phyloP scores from a whole-genome alignment of 208 protist genomes.

The Naegleria fowleri region DNA sequence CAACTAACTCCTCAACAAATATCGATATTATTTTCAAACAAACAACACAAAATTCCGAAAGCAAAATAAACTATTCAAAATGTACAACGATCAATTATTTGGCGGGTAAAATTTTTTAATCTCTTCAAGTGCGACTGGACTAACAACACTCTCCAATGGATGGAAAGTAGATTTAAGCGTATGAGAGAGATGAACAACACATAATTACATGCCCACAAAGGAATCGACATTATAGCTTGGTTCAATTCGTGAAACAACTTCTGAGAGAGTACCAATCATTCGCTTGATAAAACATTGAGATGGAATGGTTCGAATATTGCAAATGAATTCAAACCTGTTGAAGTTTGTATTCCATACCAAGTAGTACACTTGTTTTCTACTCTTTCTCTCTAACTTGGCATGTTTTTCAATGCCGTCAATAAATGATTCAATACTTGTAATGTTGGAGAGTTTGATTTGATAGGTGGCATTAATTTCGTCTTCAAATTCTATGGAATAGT shows the following conservation, averaged over 20 bases:
- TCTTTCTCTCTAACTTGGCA: not conserved
- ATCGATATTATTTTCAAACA: too few relatives aligned
- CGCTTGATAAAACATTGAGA: not conserved
- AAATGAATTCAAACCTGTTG: not conserved
- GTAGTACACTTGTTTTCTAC: not conserved
- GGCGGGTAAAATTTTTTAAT: too few relatives aligned
- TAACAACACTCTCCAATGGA: too few relatives aligned
- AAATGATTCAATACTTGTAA: not conserved
- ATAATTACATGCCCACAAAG: not conserved
- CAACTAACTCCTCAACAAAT: too few relatives aligned
- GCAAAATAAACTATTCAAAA: too few relatives aligned
- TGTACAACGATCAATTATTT: too few relatives aligned
- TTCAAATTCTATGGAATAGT: not conserved
- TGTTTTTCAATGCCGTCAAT: not conserved
- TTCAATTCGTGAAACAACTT: not conserved
- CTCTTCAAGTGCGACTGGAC: too few relatives aligned
- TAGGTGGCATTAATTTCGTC: not conserved
- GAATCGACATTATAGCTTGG: not conserved
- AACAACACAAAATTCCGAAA: too few relatives aligned
- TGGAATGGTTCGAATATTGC: not conserved
- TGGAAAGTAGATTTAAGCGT: too few relatives aligned
- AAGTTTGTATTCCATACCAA: not conserved
- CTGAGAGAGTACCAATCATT: not conserved
- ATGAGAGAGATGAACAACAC: too few relatives aligned
- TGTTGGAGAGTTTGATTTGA: not conserved